phyloP scores from a whole-genome alignment of 345 rosid genomes.

The Psidium guajava region DNA sequence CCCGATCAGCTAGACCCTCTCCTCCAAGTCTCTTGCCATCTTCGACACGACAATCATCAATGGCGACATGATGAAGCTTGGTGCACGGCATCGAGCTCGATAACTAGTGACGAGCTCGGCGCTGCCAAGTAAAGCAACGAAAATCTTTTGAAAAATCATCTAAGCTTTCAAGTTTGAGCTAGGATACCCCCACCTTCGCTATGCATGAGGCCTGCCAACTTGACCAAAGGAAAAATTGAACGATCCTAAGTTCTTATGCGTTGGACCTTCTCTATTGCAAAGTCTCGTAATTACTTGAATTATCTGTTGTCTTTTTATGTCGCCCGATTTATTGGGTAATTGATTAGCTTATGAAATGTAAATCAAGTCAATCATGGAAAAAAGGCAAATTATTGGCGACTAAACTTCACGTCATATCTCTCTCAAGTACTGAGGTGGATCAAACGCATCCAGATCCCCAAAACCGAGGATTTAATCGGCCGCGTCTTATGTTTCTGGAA shows the following conservation, averaged over 20 bases:
- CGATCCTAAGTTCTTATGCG: neutral
- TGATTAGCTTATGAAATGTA: neutral
- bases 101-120: neutral
- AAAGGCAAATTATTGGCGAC: neutral
- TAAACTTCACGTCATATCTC: neutral
- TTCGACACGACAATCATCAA: neutral
- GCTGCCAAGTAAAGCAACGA: neutral
- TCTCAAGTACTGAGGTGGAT: neutral
- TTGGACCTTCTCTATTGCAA: neutral
- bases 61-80: neutral
- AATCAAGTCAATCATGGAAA: neutral
- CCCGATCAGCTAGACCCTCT: neutral
- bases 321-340: neutral
- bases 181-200: neutral
- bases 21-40: neutral
- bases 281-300: neutral
- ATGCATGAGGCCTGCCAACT: neutral
- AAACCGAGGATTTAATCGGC: neutral
- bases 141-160: neutral
- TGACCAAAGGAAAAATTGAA: neutral
- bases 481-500: neutral
- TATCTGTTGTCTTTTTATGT: neutral
- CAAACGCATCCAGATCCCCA: neutral
- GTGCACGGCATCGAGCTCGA: neutral
- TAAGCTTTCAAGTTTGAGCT: neutral